These are phyloP conservation scores for Epichloe sylvatica DNA, from an alignment of 2,329 filamentous ascomycete genomes.

Conservation along the genomic window DNA sequence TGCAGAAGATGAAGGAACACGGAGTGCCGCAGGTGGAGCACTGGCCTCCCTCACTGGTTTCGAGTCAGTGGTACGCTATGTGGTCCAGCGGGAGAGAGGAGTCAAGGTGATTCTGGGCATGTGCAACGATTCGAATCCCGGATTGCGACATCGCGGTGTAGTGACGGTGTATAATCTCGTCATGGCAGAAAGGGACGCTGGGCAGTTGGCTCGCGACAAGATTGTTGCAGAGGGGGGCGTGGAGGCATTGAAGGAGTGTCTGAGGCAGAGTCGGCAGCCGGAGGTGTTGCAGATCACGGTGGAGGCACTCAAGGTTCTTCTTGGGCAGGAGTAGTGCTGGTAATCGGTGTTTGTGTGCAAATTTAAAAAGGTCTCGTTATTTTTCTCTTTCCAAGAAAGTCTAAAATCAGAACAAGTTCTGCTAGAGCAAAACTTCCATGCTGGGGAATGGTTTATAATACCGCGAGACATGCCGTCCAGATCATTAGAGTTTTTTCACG, in stretches of 20 bases:
- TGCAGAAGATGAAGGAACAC: constrained; percentile 64
- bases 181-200: constrained; percentile 49
- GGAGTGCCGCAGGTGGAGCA: constrained; percentile 76
- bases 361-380: not conserved
- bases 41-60: constrained; percentile 72
- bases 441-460: not conserved
- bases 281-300: constrained; percentile 60
- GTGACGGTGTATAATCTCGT: constrained; percentile 65
- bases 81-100: constrained; percentile 58
- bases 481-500: not conserved
- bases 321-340: constrained; percentile 23
- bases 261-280: constrained; percentile 53
- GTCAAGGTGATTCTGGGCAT: constrained; percentile 67
- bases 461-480: too few species aligned
- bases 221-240: constrained; percentile 51
- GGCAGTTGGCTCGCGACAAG: constrained; percentile 43
- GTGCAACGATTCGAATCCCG: constrained; percentile 59
- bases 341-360: not conserved
- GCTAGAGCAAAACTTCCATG: not conserved
- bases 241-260: constrained; percentile 52
- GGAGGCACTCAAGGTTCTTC: constrained; percentile 55
- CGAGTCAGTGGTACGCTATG: constrained; percentile 56
- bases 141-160: constrained; percentile 56
- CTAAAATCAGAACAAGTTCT: too few species aligned
- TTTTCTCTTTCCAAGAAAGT: too few species aligned